Evolutionary conservation across 345 rosid genomes (phyloP).

Genomic region (Eucalyptus sp.): DNA sequence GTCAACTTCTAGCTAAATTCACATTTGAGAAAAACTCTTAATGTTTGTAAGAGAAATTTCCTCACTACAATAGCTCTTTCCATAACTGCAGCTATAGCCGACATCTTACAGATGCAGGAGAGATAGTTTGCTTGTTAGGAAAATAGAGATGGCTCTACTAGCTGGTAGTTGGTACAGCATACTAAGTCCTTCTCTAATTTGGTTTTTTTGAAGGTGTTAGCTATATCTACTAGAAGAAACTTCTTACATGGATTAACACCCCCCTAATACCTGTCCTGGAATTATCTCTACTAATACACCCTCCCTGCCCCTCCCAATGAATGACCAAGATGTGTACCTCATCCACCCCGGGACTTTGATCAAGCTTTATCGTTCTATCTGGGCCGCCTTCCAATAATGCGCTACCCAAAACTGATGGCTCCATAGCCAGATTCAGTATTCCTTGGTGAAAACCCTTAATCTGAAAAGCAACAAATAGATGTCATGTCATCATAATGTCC

Average conservation of each 20-base stretch:
- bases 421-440: constrained; percentile 88
- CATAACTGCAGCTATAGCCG: neutral
- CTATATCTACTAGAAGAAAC: neutral
- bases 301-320: neutral
- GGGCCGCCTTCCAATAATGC: constrained; percentile 92
- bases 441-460: constrained; percentile 85
- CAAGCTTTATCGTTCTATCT: constrained; percentile 80
- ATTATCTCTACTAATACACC: neutral
- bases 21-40: neutral
- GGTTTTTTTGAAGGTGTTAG: neutral
- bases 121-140: neutral
- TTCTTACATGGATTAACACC: neutral
- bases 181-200: neutral
- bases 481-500: neutral
- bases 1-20: neutral
- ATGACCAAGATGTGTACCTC: constrained; percentile 37
- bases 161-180: neutral
- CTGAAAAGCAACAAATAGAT: constrained; percentile 16
- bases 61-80: neutral
- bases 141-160: neutral
- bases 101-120: neutral
- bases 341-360: constrained; percentile 75
- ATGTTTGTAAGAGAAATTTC: neutral
- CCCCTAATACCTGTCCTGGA: neutral
- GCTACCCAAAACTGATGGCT: constrained; percentile 75